A percentile compares a stretch with the other conserved stretches of the same genome.
Conservation (phyloP, 148 eudicot species). For the Chenopodium berlandieri region DNA sequence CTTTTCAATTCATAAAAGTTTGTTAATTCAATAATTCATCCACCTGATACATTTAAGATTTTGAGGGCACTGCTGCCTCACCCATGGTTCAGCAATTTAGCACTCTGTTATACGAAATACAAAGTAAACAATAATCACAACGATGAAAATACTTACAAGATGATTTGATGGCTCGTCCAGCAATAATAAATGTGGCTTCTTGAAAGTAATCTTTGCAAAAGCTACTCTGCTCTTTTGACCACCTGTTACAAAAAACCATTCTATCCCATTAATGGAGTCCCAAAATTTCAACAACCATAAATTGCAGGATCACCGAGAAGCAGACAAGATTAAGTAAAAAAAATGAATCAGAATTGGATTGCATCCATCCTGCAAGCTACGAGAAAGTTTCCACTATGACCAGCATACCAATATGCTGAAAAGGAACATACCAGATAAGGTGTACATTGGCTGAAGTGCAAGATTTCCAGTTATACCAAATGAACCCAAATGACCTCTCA, state of each 20-base stretch:
- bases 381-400: not conserved
- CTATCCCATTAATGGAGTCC: not conserved
- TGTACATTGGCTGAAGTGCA: constrained; percentile 99
- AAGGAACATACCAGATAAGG: constrained; percentile 74
- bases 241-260: constrained; percentile 53
- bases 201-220: constrained; percentile 97
- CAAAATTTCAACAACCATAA: not conserved
- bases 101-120: not conserved
- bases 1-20: not conserved
- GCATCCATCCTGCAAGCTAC: not conserved
- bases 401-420: constrained; percentile 3
- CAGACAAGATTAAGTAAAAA: not conserved
- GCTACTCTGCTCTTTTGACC: constrained; percentile 99
- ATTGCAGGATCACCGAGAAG: not conserved
- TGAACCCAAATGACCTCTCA: constrained; percentile 92
- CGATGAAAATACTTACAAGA: constrained; percentile 61
- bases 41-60: not conserved
- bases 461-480: constrained; percentile 97
- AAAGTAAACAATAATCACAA: not conserved
- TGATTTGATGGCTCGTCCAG: constrained; percentile 99
- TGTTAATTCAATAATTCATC: not conserved
- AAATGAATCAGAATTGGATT: not conserved
- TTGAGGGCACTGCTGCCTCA: not conserved
- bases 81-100: not conserved
- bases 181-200: constrained; percentile 85